Evolutionary conservation across 257 asterid species (phyloP), one percentile per base, ranked within the genome.

Genomic region (Ilex asprella): DNA sequence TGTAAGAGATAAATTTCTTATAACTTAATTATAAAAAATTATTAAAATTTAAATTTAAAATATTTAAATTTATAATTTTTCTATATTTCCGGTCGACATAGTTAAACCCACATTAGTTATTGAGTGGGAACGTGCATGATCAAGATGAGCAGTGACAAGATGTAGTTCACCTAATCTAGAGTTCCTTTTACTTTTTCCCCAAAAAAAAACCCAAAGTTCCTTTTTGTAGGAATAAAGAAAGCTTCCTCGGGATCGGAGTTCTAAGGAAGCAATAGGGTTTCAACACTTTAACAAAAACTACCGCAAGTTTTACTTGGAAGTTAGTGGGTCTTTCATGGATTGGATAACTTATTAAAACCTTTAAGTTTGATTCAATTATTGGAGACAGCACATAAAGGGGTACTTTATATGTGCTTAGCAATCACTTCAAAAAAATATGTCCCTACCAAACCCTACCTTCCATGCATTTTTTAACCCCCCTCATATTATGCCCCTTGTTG

Each of bases 121-220:
- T 56, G 49, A 69, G 58, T 21, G 63, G 60, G 7, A 56, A n/a
- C 31, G 16, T 27, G 57, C 43, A 4, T 29, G 61, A 68, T 55
- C 53, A 55, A 43, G 58, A 21, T 16, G 49, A 61, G 21, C 32
- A 29, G 39, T 64, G 68, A 63, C 49, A 30, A 60, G 46, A 32
- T 59, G 64, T 55, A 73, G 71, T 69, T 59, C 67, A 73, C 74
- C 71, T 65, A 69, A 53, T 55, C 56, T n/a, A 47, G 15, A 7
- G 3, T 29, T 13, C 5, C 11, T 3, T 32, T 41, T 39, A 30
- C 21, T 16, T 46, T 21, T 21, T 21, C 27, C 27, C 27, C 27
- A 21, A 21, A 21, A 21, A 21, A 21, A 21, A 21, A 21, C 27
- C 27, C 27, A 21, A 21, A 21, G 27, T 21, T 21, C 27, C 27